phyloP scores from a whole-genome alignment of 441 rosid genomes.

The Populus tomentosa region DNA sequence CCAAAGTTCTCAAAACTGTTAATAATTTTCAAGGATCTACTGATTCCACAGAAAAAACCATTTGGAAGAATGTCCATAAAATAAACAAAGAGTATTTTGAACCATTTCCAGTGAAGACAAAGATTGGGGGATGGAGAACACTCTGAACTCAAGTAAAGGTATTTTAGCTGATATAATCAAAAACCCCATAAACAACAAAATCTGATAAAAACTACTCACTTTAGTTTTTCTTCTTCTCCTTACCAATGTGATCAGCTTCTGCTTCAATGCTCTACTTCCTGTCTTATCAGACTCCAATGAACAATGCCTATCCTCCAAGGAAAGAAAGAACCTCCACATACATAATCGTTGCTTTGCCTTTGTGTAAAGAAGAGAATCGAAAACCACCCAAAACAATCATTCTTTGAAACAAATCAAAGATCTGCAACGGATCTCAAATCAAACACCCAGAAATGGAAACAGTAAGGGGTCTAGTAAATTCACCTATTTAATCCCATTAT shows the following conservation, averaged over 20 bases:
- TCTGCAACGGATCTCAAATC: background rate
- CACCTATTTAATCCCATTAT: background rate
- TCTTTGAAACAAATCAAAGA: background rate
- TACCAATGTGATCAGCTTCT: conserved; percentile 2
- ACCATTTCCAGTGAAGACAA: conserved; percentile 17
- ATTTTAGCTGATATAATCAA: conserved; percentile 17
- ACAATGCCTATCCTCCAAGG: background rate
- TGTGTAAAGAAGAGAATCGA: background rate
- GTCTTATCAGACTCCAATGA: background rate
- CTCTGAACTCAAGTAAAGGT: background rate
- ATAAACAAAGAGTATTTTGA: conserved; percentile 3
- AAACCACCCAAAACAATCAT: background rate
- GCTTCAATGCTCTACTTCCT: background rate
- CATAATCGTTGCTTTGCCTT: background rate
- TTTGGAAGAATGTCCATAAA: conserved; percentile 18
- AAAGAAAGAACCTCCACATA: background rate
- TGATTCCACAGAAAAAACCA: conserved; percentile 5
- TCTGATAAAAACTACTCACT: background rate
- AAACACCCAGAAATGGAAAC: background rate
- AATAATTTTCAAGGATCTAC: conserved; percentile 21
- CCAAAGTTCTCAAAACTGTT: background rate
- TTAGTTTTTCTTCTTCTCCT: background rate
- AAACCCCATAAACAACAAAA: conserved; percentile 12
- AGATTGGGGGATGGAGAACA: conserved; percentile 10
- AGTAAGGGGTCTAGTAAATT: background rate